Conservation (phyloP, 805 yeast genomes). For the Zygoascus biomembranicola region DNA sequence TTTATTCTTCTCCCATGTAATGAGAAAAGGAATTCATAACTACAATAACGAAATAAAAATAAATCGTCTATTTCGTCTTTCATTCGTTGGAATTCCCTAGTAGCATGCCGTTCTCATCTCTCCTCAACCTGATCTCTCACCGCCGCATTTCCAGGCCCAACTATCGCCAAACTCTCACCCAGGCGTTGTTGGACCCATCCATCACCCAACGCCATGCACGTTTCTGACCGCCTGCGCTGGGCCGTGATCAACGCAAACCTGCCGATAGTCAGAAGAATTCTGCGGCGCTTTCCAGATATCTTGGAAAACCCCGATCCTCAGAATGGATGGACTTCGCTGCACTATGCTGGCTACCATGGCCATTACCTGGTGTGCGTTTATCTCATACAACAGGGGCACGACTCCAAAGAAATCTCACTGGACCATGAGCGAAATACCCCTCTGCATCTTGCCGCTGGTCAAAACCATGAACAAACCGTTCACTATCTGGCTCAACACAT, state of each 20-base stretch:
- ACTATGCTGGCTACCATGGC: slow-evolving; percentile 72
- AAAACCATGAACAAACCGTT: slow-evolving; percentile 64
- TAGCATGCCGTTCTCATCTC: no score
- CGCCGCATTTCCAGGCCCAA: background rate
- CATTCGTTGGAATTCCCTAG: no score
- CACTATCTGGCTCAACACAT: slow-evolving; percentile 63
- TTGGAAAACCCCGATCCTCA: slow-evolving; percentile 58
- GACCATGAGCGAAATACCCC: slow-evolving; percentile 55
- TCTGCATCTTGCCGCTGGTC: slow-evolving; percentile 58
- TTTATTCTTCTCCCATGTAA: no score
- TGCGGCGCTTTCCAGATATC: slow-evolving; percentile 61
- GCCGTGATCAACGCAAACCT: slow-evolving; percentile 59
- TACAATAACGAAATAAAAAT: no score
- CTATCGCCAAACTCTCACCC: background rate
- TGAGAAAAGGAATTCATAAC: no score
- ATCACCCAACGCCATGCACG: slow-evolving; percentile 5
- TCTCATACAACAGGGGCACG: slow-evolving; percentile 50
- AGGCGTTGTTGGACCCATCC: background rate
- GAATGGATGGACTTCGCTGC: slow-evolving; percentile 79
- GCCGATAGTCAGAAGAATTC: slow-evolving; percentile 52
- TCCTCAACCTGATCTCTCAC: no score
- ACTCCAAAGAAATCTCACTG: slow-evolving; percentile 39
- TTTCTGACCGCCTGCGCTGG: slow-evolving; percentile 49
- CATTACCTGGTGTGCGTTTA: slow-evolving; percentile 55
- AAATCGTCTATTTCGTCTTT: no score